A percentile compares a stretch with the other conserved stretches of the same genome.
Conservation (phyloP, 305 asterid genomes). For the Rubia balearica region DNA sequence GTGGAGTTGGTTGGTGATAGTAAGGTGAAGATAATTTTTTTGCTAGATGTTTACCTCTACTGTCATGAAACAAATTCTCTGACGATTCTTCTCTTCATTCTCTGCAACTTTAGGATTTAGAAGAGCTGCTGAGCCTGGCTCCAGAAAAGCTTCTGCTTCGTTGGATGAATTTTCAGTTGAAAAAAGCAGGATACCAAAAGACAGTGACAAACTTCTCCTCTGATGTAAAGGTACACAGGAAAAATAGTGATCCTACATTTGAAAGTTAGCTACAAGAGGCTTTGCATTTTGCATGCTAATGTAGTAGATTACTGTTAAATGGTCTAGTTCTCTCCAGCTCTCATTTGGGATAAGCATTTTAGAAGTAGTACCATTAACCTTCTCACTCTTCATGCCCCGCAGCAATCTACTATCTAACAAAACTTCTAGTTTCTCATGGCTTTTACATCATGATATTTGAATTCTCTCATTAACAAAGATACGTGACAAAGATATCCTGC, state of each 20-base stretch:
- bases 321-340: slow-evolving; percentile 2
- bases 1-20: slow-evolving; percentile 82
- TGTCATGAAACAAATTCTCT: background rate
- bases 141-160: slow-evolving; percentile 88
- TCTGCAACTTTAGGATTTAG: slow-evolving; percentile 54
- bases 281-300: background rate
- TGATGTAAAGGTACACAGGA: slow-evolving; percentile 64
- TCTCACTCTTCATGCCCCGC: background rate
- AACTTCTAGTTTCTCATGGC: background rate
- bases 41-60: background rate
- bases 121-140: slow-evolving; percentile 77
- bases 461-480: background rate
- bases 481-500: background rate
- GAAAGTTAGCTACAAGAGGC: background rate
- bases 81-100: background rate
- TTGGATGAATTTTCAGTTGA: slow-evolving; percentile 97
- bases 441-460: background rate
- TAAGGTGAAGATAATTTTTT: slow-evolving; percentile 40
- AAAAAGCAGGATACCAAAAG: slow-evolving; percentile 72
- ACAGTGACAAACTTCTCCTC: slow-evolving; percentile 80
- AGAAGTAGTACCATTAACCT: background rate
- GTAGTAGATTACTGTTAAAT: background rate
- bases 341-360: background rate
- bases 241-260: slow-evolving; percentile 4
- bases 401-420: background rate